phyloP scores from a whole-genome alignment of 306 rosid species.

The Sphenostylis stenocarpa region DNA sequence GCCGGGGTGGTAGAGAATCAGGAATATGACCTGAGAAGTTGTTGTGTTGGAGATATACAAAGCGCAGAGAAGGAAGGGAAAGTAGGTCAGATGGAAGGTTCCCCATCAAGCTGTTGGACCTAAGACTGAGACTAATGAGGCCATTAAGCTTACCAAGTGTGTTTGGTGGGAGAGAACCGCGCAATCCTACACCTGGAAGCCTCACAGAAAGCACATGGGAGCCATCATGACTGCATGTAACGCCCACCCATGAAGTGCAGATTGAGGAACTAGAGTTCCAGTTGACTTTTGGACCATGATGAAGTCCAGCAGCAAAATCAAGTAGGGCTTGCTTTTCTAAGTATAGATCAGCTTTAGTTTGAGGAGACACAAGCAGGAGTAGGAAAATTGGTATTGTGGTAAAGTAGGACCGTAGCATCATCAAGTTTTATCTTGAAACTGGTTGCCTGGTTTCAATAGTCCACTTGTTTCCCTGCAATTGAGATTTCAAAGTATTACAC shows the following conservation, averaged over 20 bases:
- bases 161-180: conserved; percentile 63
- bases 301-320: conserved; percentile 61
- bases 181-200: conserved; percentile 70
- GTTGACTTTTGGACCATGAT: conserved; percentile 66
- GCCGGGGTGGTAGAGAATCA: conserved; percentile 47
- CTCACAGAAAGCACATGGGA: conserved; percentile 57
- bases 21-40: conserved; percentile 67
- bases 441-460: conserved; percentile 29
- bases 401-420: conserved; percentile 47
- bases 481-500: conserved; percentile 19
- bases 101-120: conserved; percentile 69
- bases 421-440: conserved; percentile 33
- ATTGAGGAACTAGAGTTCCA: conserved; percentile 64
- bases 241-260: conserved; percentile 80
- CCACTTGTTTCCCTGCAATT: conserved; percentile 54
- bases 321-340: conserved; percentile 87
- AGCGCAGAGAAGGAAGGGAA: conserved; percentile 65
- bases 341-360: conserved; percentile 51
- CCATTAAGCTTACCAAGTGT: conserved; percentile 69
- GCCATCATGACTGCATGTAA: conserved; percentile 53
- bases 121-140: conserved; percentile 69
- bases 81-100: conserved; percentile 66
- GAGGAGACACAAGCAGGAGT: conserved; percentile 35
- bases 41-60: conserved; percentile 66
- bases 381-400: conserved; percentile 38